Conservation (phyloP, 108 stramenopile genomes). For the Pseudonitzschia multistriata region DNA sequence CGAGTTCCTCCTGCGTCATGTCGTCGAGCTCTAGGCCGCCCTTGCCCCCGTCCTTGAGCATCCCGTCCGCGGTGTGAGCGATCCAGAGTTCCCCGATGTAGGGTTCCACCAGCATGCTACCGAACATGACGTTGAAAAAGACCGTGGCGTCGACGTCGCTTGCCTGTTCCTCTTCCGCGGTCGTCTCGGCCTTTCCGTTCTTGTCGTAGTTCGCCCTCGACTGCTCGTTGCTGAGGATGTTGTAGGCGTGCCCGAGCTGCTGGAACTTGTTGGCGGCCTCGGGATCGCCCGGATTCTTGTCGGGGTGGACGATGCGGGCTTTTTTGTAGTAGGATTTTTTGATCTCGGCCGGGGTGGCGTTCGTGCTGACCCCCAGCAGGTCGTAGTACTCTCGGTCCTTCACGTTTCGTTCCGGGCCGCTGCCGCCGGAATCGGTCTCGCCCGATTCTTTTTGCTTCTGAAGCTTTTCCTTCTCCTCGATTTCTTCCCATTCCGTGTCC, state of each 20-base stretch:
- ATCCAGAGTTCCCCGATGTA: constrained; percentile 85
- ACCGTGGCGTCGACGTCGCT: constrained; percentile 74
- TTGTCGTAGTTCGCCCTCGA: constrained; percentile 79
- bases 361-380: constrained; percentile 72
- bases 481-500: constrained; percentile 40
- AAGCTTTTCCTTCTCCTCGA: constrained; percentile 33
- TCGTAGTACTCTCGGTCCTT: constrained; percentile 88
- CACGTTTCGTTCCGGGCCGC: constrained; percentile 47
- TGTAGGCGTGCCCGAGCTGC: constrained; percentile 86
- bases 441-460: background rate
- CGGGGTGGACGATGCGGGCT: constrained; percentile 82
- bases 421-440: background rate
- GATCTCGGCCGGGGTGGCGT: constrained; percentile 72
- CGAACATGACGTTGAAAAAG: constrained; percentile 89
- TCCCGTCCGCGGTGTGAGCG: constrained; percentile 74
- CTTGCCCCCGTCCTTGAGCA: constrained; percentile 54
- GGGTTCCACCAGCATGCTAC: constrained; percentile 74
- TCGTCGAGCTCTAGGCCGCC: background rate
- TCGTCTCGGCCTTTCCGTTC: constrained; percentile 62
- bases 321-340: constrained; percentile 92
- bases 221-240: constrained; percentile 76
- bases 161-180: constrained; percentile 38
- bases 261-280: constrained; percentile 85
- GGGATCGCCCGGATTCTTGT: constrained; percentile 85
- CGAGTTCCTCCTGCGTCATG: constrained; percentile 7